Percentiles rank a stretch among this genome's conserved stretches.
phyloP scores from a whole-genome alignment of 2,329 filamentous ascomycete genomes.

The Colletotrichum sp. region DNA sequence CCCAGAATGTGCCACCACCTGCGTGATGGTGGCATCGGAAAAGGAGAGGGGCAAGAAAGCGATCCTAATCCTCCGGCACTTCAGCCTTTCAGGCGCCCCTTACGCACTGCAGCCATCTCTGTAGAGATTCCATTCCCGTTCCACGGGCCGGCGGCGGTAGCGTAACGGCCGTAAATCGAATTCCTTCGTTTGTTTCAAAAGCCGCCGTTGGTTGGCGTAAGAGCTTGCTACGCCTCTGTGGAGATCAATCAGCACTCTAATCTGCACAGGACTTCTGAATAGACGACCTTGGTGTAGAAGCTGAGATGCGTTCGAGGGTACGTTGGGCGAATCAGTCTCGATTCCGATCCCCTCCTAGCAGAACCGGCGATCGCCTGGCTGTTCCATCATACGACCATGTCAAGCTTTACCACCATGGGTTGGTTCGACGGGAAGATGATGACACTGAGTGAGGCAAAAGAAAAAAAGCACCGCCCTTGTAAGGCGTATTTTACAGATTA shows the following conservation, averaged over 20 bases:
- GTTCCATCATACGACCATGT: background rate
- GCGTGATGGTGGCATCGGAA: background rate
- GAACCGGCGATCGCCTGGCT: background rate
- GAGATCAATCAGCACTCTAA: constrained; percentile 16
- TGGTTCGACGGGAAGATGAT: background rate
- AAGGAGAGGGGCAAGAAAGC: background rate
- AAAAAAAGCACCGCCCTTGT: background rate
- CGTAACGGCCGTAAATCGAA: constrained; percentile 16
- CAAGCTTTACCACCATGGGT: background rate
- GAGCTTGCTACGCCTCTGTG: constrained; percentile 8
- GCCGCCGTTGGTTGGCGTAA: constrained; percentile 1
- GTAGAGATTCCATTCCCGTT: background rate
- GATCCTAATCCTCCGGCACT: background rate
- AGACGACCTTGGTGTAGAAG: background rate
- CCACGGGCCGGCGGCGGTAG: background rate
- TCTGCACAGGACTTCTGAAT: background rate
- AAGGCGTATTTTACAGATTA: constrained; percentile 4
- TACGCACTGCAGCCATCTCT: background rate
- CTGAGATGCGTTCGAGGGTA: background rate
- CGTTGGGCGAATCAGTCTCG: background rate
- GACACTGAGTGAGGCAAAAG: background rate
- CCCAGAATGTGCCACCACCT: background rate
- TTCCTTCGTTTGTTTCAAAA: background rate
- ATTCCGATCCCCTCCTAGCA: background rate
- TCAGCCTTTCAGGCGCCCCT: background rate